Conservation (phyloP, 1,139 yeast genomes). For the Hyphopichia buzzinii region DNA sequence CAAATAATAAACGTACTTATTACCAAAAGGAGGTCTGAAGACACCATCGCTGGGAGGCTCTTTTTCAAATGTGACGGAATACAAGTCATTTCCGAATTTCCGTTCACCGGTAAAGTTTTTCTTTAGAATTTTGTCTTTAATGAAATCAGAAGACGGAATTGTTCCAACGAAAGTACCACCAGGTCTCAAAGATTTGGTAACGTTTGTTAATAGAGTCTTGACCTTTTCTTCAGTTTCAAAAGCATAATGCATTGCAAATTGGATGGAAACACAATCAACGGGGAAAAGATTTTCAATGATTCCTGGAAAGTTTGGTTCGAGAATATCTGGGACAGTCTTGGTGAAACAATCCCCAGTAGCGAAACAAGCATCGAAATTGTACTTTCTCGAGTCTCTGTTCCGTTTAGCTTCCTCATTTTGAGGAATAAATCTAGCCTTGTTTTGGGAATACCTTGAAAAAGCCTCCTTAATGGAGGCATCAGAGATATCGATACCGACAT, state of each 20-base stretch:
- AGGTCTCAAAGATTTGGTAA: constrained; percentile 66
- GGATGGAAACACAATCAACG: constrained; percentile 84
- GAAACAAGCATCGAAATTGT: constrained; percentile 69
- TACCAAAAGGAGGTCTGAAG: constrained; percentile 79
- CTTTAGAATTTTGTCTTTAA: constrained; percentile 59
- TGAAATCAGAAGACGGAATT: constrained; percentile 87
- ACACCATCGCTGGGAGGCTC: constrained; percentile 71
- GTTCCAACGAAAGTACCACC: constrained; percentile 94
- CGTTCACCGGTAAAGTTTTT: constrained; percentile 39
- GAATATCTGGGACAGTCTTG: constrained; percentile 64
- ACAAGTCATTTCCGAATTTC: constrained; percentile 83
- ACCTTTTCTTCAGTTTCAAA: constrained; percentile 84
- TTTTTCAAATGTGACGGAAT: constrained; percentile 74
- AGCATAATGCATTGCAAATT: constrained; percentile 92
- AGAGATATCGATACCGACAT: constrained; percentile 89
- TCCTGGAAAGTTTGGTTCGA: constrained; percentile 57
- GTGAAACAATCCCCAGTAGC: constrained; percentile 93
- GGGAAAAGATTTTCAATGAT: constrained; percentile 67
- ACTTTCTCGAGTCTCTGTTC: constrained; percentile 46
- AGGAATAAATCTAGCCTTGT: constrained; percentile 39
- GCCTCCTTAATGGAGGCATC: constrained; percentile 89
- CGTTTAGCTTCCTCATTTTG: constrained; percentile 18
- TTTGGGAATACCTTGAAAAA: constrained; percentile 59
- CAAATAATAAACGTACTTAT: constrained; percentile 74
- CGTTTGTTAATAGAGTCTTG: constrained; percentile 67